Evolutionary conservation across 192 early-diverging fungal genomes (phyloP).

Genomic region (Backusella mclennaniae): DNA sequence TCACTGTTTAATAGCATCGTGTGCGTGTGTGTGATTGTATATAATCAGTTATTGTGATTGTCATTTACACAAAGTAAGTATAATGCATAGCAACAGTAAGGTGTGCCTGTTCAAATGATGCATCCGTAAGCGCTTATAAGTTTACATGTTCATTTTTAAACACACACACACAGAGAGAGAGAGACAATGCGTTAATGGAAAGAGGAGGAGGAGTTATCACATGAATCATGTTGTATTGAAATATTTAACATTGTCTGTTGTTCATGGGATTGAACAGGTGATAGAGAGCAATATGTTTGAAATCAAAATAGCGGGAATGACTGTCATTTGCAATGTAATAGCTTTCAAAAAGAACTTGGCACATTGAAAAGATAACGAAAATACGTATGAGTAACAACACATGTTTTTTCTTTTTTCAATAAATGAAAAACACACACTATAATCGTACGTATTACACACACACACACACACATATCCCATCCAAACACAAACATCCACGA

Average conservation of each 20-base stretch:
- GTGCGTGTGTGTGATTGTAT: not conserved
- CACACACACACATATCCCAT: not conserved
- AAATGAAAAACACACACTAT: not conserved
- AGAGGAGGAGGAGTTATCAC: not conserved
- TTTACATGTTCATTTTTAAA: not conserved
- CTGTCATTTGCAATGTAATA: not conserved
- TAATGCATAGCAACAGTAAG: not conserved
- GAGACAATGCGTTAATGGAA: not conserved
- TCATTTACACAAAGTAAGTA: too few species aligned
- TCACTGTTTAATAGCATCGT: not conserved
- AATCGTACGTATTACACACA: not conserved
- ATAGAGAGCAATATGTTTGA: not conserved
- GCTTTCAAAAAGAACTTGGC: not conserved
- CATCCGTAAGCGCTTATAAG: not conserved
- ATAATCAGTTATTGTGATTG: not conserved
- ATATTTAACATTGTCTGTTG: not conserved
- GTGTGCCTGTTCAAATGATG: not conserved
- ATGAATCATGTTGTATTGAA: not conserved
- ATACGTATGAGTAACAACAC: not conserved
- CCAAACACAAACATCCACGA: not conserved
- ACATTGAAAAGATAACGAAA: slow-evolving; percentile 8
- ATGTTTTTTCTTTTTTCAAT: not conserved
- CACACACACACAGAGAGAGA: not conserved
- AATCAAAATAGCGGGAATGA: not conserved
- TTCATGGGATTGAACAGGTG: slow-evolving; percentile 1